Evolutionary conservation across 257 asterid species (phyloP).

Genomic region (Parsonsia alboflavescens): DNA sequence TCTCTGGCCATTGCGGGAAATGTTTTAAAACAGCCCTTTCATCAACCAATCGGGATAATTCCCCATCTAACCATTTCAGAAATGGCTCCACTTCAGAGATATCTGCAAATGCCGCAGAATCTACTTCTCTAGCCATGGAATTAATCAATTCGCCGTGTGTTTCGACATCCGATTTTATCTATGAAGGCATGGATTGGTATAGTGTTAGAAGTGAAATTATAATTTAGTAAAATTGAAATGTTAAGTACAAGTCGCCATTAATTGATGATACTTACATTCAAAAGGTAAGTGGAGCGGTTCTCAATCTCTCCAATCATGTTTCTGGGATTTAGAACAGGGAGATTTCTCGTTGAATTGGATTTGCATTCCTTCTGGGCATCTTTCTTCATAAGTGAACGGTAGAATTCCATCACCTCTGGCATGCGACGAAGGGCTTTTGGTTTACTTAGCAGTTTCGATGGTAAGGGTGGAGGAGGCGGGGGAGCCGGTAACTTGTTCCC

Average conservation of each 20-base stretch:
- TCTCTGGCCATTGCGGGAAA: slow-evolving; percentile 79
- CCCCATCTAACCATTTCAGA: slow-evolving; percentile 85
- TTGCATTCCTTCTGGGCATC: slow-evolving; percentile 56
- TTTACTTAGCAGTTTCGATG: slow-evolving; percentile 44
- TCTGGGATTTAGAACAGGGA: slow-evolving; percentile 39
- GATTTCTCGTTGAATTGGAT: slow-evolving; percentile 22
- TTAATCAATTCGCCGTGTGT: slow-evolving; percentile 73
- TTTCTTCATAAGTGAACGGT: slow-evolving; percentile 72
- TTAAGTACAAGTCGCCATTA: not conserved
- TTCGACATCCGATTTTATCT: slow-evolving; percentile 83
- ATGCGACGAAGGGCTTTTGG: slow-evolving; percentile 47
- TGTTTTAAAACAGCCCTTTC: slow-evolving; percentile 92
- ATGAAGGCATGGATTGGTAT: not conserved
- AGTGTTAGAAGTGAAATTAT: not conserved
- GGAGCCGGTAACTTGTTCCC: slow-evolving; percentile 24
- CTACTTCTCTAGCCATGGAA: slow-evolving; percentile 68
- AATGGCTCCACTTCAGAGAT: slow-evolving; percentile 78
- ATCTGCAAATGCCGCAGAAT: slow-evolving; percentile 66
- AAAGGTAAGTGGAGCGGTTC: slow-evolving; percentile 76
- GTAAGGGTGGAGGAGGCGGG: slow-evolving; percentile 58
- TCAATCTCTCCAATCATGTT: slow-evolving; percentile 96
- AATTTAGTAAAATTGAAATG: no score
- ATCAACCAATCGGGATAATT: slow-evolving; percentile 74
- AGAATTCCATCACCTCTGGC: slow-evolving; percentile 88
- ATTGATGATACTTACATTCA: slow-evolving; percentile 50